Evolutionary conservation across 768 basidiomycete species (phyloP).

Genomic region (Imleria badia): DNA sequence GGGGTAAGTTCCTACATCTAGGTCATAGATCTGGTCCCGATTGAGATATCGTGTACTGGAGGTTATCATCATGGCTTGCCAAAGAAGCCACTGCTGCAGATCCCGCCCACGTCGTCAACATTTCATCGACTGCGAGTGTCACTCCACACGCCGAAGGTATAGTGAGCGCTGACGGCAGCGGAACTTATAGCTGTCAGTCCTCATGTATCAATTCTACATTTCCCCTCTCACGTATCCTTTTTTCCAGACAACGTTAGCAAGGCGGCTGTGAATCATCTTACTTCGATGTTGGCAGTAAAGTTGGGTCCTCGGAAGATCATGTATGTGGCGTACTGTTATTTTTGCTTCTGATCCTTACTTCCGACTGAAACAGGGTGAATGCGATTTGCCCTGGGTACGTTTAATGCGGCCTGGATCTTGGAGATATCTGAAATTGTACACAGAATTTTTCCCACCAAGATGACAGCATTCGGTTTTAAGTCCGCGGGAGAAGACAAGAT

Average conservation of each 20-base stretch:
- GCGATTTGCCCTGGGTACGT: conserved; percentile 78
- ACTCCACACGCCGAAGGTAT: conserved; percentile 47
- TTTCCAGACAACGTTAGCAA: conserved; percentile 73
- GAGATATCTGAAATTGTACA: background rate
- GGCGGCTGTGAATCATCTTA: conserved; percentile 86
- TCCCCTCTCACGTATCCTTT: conserved; percentile 1
- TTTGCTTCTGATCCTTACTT: background rate
- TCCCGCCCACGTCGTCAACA: conserved; percentile 79
- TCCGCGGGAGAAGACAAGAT: conserved; percentile 52
- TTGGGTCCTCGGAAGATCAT: conserved; percentile 61
- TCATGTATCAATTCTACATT: background rate
- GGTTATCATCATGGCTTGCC: conserved; percentile 50
- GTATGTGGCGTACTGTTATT: conserved; percentile 40
- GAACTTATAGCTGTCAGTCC: conserved; percentile 77
- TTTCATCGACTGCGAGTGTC: conserved; percentile 69
- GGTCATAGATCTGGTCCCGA: background rate
- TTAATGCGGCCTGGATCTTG: background rate
- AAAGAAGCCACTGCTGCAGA: conserved; percentile 62
- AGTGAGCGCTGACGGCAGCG: conserved; percentile 54
- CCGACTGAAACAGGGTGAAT: conserved; percentile 56
- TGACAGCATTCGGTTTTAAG: conserved; percentile 74
- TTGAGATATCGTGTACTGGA: conserved; percentile 4
- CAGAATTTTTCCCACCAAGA: conserved; percentile 79
- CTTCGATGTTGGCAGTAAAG: conserved; percentile 66
- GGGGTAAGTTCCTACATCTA: conserved; percentile 30